Evolutionary conservation across 371 early-diverging fungal species (phyloP), one percentile per base, ranked within the genome.

Genomic region (Entomophthora muscae): DNA sequence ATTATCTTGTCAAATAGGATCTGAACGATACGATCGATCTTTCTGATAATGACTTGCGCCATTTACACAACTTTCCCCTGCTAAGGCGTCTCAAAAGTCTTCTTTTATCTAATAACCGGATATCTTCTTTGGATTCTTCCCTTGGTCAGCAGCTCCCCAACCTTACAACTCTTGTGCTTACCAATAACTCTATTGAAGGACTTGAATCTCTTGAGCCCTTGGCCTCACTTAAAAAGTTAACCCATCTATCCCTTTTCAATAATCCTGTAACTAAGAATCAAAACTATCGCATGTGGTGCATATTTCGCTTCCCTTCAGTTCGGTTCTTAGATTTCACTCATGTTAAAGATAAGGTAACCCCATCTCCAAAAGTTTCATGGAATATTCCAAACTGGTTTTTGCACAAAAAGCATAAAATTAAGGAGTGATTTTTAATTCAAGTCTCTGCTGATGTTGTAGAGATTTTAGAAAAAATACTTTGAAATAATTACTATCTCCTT

Each of bases 11-110:
- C 26, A 3, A n/a, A 23, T 65, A 89, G 89, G 91, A 95, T 72
- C 79, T 83, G 64, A 83, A 95, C 74, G 96, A 96, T 73, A 77
- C 91, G 24, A 78, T 98, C 58, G 94, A 96, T 71, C 78, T 98
- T 32, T 88, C 91, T 61, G 85, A 92, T 72, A 98, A 98, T 71
- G 91, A 90, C 54, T 75, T 98, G 55, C 80, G 85, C 23, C 66
- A 78, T 0, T 75, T 98, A 27, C 85, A 84, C 65, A 90, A 92
- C 73, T 93, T 98, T 65, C 98, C 98, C 3, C 77, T 75, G 30
- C 77, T 96, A 64, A 63, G 70, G 1, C 85, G 94, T 32, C 81
- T 98, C n/a, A 80, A 80, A 63, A 73, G 77, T 52, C 74, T 98
- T 31, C 73, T 90, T 32, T 69, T 88, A 23, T 76, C 84, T 65